Evolutionary conservation across 2,329 filamentous ascomycete species (phyloP), one percentile per base, ranked within the genome.

Genomic region (Xylaria digitata): DNA sequence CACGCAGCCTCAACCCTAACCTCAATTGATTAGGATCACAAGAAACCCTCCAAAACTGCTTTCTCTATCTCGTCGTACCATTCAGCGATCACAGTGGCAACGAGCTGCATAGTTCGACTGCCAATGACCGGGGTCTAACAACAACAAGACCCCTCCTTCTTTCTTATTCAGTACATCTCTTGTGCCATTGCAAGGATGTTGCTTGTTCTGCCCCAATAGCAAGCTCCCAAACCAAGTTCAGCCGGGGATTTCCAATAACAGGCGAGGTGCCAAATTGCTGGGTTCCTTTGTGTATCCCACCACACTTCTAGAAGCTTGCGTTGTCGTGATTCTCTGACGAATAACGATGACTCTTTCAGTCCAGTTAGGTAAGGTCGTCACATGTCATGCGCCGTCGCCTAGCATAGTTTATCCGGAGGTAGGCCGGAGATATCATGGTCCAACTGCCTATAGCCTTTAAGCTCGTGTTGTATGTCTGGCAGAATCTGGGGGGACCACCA

Each of bases 271-370:
- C 67, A 65, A 60, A 70, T 65, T 55, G 48, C 65, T 67, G 67
- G 67, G 65, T 70, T 45, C 43, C 42, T 37, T 59, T 67, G 67
- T 69, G 67, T 65, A 62, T 67, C 61, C 61, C 67, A 67, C 60
- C 49, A 49, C 37, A 57, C 53, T 69, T 69, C 67, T 62, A 65
- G 63, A 69, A 67, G 57, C 64, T 19, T 63, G 62, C 50, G 37
- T 46, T 48, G 19, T 65, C 54, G 61, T 30, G n/a, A 43, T 49
- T 42, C 34, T 23, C 48, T 53, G 50, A 45, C 55, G 48, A 64
- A 64, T 53, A 23, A 40, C 9, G n/a, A 26, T 40, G 15, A 9
- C 15, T n/a, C 30, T 57, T 26, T 52, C 57, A 26, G 46, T 54
- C 40, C 26, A 55, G 40, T 62, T 42, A 55, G 52, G 63, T 56